Evolutionary conservation across 768 basidiomycete genomes (phyloP), one percentile per base, ranked within the genome.

Genomic region (Mrakia gelida): DNA sequence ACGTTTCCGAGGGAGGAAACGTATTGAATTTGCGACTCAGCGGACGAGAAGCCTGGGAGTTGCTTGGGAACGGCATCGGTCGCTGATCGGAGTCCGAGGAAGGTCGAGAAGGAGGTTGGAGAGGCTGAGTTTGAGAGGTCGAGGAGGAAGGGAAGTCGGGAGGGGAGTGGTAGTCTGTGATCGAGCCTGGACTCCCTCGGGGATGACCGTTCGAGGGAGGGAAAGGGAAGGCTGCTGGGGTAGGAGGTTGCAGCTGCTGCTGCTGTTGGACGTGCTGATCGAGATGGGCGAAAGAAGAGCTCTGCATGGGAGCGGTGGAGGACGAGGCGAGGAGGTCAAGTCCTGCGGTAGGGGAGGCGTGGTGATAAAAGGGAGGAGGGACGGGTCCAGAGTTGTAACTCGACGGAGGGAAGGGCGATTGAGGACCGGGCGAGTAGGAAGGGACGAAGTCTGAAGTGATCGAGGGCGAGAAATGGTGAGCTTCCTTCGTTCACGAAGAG

Each of bases 271-370:
- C 6, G 16, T 26, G 34, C 38, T 70, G 67, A 21, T 70, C 34
- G 41, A 41, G 34, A 21, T 41, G 26, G 41, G 7, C 21, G 67
- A 65, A 32, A 32, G 63, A 65, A 1, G 61, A 62, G n/a, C n/a
- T 62, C n/a, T 1, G 9, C n/a, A 23, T n/a, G 8, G 65, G 65
- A 67, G 30, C 65, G 28, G 65, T 30, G 65, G 65, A 67, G 32
- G 65, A 67, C 1, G 67, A 70, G 5, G 67, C 67, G 9, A 70
- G 67, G 34, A 70, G 67, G 26, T 70, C 67, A 21, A 70, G 67
- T 38, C 67, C 67, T 41, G 67, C 67, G 3, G 67, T 70, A 23
- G 67, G 67, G 32, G 67, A 70, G 4, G 34, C 15, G n/a, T 70
- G 67, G 26, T 41, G 34, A 13, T 70, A 70, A 10, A 38, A 41